Percentiles rank a stretch among this genome's conserved stretches.
These are phyloP conservation scores for Carex arenaria DNA, from an alignment of 202 grass and related monocot genomes.

Conservation along the genomic window DNA sequence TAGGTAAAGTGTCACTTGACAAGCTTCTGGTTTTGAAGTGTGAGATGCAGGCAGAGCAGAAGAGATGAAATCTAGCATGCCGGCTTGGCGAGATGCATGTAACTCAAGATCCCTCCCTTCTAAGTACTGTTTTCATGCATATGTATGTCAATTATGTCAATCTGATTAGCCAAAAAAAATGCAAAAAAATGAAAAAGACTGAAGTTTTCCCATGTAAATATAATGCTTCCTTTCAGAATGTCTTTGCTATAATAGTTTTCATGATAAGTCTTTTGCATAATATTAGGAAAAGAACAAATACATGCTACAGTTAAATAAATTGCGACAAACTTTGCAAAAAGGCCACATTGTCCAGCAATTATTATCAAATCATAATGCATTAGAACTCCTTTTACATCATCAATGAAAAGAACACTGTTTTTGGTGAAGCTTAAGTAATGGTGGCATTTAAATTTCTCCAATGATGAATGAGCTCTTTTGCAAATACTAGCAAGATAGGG, in stretches of 20 bases:
- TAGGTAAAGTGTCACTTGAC: slow-evolving; percentile 91
- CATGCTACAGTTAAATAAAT: background rate
- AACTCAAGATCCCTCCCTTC: slow-evolving; percentile 89
- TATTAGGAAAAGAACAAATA: background rate
- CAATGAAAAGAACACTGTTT: background rate
- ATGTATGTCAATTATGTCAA: background rate
- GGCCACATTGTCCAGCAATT: background rate
- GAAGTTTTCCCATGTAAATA: background rate
- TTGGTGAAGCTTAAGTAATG: background rate
- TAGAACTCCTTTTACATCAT: slow-evolving; percentile 1
- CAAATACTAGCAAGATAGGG: background rate
- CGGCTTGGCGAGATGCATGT: slow-evolving; percentile 88
- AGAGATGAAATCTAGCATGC: slow-evolving; percentile 89
- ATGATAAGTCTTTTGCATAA: background rate
- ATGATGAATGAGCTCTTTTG: background rate
- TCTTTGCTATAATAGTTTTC: background rate
- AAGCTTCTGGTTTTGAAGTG: slow-evolving; percentile 91
- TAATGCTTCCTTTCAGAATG: slow-evolving; percentile 7
- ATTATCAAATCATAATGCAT: background rate
- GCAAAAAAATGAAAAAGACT: background rate
- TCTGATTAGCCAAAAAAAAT: background rate
- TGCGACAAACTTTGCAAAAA: background rate
- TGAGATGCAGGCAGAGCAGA: slow-evolving; percentile 93
- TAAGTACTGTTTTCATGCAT: slow-evolving; percentile 61
- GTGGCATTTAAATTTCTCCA: background rate